Conservation (phyloP, 2,329 filamentous ascomycete species). For the Penicillium sp. region DNA sequence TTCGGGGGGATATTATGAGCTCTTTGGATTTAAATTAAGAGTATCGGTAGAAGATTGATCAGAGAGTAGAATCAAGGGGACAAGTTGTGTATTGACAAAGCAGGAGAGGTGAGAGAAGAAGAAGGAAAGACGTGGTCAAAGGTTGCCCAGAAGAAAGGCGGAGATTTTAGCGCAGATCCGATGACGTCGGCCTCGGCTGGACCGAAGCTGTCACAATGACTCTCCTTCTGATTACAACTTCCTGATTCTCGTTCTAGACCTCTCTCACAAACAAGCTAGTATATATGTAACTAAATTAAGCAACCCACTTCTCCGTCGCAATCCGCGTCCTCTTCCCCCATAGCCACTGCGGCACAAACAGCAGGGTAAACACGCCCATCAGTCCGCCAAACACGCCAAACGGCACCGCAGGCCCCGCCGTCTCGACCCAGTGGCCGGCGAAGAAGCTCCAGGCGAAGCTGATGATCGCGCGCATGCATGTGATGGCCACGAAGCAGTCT, state of each 20-base stretch:
- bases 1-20: not conserved
- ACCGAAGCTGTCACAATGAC: not conserved
- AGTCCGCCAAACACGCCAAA: slow-evolving; percentile 61
- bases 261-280: not conserved
- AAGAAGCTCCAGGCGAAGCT: slow-evolving; percentile 62
- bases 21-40: not conserved
- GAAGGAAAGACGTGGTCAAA: slow-evolving; percentile 19
- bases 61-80: not conserved
- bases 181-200: slow-evolving; percentile 13
- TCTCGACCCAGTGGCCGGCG: slow-evolving; percentile 53
- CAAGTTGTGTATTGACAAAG: not conserved
- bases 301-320: slow-evolving; percentile 17
- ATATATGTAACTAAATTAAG: not conserved
- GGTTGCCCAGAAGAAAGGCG: slow-evolving; percentile 1
- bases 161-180: slow-evolving; percentile 3
- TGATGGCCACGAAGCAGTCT: slow-evolving; percentile 61
- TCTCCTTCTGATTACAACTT: not conserved
- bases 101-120: not conserved
- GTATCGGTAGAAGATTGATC: not conserved
- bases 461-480: slow-evolving; percentile 55
- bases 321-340: slow-evolving; percentile 19
- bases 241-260: no score
- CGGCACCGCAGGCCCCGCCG: slow-evolving; percentile 51
- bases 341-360: slow-evolving; percentile 24
- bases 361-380: slow-evolving; percentile 54